Evolutionary conservation across 495 filamentous ascomycete genomes (phyloP).

Genomic region (Thermothielavioides terrestris): DNA sequence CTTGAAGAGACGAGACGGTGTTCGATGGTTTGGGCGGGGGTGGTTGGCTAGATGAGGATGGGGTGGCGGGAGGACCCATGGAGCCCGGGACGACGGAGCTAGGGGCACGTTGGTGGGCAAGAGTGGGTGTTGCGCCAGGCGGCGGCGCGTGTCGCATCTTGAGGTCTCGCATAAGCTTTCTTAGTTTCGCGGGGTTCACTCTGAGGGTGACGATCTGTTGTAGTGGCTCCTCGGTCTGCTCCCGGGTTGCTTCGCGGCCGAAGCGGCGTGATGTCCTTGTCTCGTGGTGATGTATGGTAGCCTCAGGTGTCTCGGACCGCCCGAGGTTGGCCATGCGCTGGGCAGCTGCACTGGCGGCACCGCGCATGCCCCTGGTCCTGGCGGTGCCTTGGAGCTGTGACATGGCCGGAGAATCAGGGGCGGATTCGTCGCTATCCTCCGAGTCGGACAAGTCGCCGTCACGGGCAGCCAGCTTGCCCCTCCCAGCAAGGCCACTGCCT

Average conservation of each 20-base stretch:
- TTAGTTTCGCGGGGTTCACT: constrained; percentile 54
- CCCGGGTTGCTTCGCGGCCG: constrained; percentile 49
- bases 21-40: constrained; percentile 25
- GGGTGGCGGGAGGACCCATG: constrained; percentile 53
- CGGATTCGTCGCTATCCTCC: constrained; percentile 79
- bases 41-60: constrained; percentile 25
- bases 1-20: constrained; percentile 27
- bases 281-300: constrained; percentile 61
- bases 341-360: constrained; percentile 74
- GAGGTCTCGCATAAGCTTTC: constrained; percentile 46
- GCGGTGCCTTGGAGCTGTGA: constrained; percentile 68
- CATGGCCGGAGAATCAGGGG: constrained; percentile 76
- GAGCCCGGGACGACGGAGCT: constrained; percentile 46
- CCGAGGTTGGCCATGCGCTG: constrained; percentile 64
- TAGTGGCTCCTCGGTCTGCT: constrained; percentile 62
- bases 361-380: constrained; percentile 78
- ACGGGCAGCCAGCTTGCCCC: constrained; percentile 46
- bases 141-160: constrained; percentile 32
- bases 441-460: constrained; percentile 79
- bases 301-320: constrained; percentile 84
- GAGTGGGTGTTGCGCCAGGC: constrained; percentile 40
- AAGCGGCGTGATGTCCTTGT: constrained; percentile 55
- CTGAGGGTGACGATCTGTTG: constrained; percentile 64
- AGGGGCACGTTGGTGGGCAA: constrained; percentile 42
- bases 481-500: constrained; percentile 45